Evolutionary conservation across 805 yeast species (phyloP).

Genomic region (Candida pini): DNA sequence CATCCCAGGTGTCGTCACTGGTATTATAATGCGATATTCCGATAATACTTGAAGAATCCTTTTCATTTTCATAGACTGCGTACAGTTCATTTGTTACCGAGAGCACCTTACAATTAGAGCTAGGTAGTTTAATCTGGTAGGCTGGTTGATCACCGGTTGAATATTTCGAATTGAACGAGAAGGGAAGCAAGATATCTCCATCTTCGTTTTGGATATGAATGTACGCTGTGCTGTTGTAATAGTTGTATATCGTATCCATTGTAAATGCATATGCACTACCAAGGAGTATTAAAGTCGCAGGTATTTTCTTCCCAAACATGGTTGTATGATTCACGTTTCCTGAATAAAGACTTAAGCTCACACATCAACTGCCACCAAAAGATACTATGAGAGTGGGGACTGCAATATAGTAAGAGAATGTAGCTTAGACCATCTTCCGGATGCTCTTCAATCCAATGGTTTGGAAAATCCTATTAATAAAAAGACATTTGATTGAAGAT

Average conservation of each 20-base stretch:
- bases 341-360: too few species aligned
- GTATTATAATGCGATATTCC: conserved; percentile 12
- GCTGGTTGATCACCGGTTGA: conserved; percentile 15
- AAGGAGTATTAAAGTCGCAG: too few species aligned
- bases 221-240: conserved; percentile 25
- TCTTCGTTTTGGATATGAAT: conserved; percentile 16
- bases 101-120: conserved; percentile 16
- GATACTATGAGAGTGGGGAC: too few species aligned
- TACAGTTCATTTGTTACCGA: conserved; percentile 14
- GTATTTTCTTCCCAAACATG: too few species aligned
- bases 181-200: conserved; percentile 15
- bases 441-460: too few species aligned
- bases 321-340: too few species aligned
- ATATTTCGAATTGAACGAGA: conserved; percentile 23
- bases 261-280: too few species aligned
- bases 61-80: conserved; percentile 17
- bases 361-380: too few species aligned
- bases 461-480: too few species aligned
- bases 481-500: too few species aligned
- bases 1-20: conserved; percentile 18
- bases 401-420: too few species aligned
- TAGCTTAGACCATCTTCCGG: too few species aligned
- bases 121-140: conserved; percentile 17
- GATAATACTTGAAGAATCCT: background rate
- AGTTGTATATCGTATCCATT: conserved; percentile 28